phyloP scores from a whole-genome alignment of 495 filamentous ascomycete species.

The Alectoria sarmentosa region DNA sequence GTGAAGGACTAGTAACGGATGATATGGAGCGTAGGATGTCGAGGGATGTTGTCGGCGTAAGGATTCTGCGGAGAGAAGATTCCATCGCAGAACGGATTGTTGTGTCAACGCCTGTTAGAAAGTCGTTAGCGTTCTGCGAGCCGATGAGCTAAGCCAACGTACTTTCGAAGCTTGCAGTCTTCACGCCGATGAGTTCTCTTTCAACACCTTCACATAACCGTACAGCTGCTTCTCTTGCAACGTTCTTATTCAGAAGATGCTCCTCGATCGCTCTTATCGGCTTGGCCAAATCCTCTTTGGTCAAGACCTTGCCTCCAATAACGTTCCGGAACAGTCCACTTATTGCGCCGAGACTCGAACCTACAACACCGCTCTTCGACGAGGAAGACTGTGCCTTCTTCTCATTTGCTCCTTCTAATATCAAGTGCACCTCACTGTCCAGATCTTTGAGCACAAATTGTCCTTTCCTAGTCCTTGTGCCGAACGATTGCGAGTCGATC shows the following conservation, averaged over 20 bases:
- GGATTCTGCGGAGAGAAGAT: slow-evolving; percentile 82
- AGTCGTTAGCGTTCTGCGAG: slow-evolving; percentile 13
- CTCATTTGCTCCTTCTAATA: slow-evolving; percentile 63
- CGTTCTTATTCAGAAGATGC: slow-evolving; percentile 91
- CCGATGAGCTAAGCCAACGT: slow-evolving; percentile 24
- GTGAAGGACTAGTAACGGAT: slow-evolving; percentile 57
- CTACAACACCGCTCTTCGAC: slow-evolving; percentile 56
- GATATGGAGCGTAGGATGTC: slow-evolving; percentile 92
- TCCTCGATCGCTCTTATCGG: slow-evolving; percentile 94
- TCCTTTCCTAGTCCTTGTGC: slow-evolving; percentile 74
- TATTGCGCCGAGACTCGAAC: slow-evolving; percentile 69
- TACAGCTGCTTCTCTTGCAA: slow-evolving; percentile 87
- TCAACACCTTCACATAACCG: slow-evolving; percentile 88
- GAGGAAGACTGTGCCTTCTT: slow-evolving; percentile 48
- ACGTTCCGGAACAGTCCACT: slow-evolving; percentile 87
- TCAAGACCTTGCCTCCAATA: slow-evolving; percentile 86
- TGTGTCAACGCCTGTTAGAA: slow-evolving; percentile 56
- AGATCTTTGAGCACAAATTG: slow-evolving; percentile 92
- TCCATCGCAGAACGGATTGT: slow-evolving; percentile 81
- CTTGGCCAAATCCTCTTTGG: slow-evolving; percentile 79
- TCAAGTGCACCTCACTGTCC: slow-evolving; percentile 87
- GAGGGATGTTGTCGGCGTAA: slow-evolving; percentile 90
- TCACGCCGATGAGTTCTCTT: slow-evolving; percentile 78
- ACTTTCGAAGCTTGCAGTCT: slow-evolving; percentile 90
- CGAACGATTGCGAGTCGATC: slow-evolving; percentile 73